Evolutionary conservation across 208 protist genomes (phyloP), one percentile per base, ranked within the genome.

Genomic region (Leishmania major): DNA sequence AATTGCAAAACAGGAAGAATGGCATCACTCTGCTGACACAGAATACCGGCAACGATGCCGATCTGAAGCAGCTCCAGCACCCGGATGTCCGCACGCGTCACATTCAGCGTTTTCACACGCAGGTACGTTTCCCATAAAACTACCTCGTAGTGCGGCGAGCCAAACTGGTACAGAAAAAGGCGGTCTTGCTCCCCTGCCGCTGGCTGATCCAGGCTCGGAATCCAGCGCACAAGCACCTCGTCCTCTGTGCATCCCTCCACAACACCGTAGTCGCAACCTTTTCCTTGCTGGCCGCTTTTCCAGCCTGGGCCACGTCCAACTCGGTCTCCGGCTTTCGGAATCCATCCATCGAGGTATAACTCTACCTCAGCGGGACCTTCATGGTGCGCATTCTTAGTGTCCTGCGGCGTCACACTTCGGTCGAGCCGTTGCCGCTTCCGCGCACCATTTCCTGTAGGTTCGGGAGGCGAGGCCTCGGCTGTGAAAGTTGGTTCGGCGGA

Each of bases 221-320:
- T 53, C 94, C 94, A 97, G 74, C 84, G 85, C 19, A 97, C 90
- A 28, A 96, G 79, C 17, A 96, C 85, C 78, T 95, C 90, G 11
- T 88, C 76, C 28, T 85, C 75, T 25, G 91, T 95, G 57, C 92
- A 82, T 15, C 90, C 92, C 37, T 96, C 87, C 28, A 97, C 85
- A 47, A 92, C 88, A 71, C 94, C 94, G 83, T 89, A 91, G 75
- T 97, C 92, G 74, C 92, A 96, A 35, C 82, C 72, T 60, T 85
- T 87, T 53, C 88, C 94, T 73, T 97, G 92, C 57, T 87, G 80
- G 11, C 87, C 87, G 80, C 86, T 86, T 40, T 64, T 75, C 94
- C 94, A 97, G 43, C 88, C 87, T 22, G 94, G 94, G 35, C 94
- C 94, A 64, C 94, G 87, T 28, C 88, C 92, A 8, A 97, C 92